Conservation (phyloP, 805 yeast genomes). For the Henningerozyma blattae region DNA sequence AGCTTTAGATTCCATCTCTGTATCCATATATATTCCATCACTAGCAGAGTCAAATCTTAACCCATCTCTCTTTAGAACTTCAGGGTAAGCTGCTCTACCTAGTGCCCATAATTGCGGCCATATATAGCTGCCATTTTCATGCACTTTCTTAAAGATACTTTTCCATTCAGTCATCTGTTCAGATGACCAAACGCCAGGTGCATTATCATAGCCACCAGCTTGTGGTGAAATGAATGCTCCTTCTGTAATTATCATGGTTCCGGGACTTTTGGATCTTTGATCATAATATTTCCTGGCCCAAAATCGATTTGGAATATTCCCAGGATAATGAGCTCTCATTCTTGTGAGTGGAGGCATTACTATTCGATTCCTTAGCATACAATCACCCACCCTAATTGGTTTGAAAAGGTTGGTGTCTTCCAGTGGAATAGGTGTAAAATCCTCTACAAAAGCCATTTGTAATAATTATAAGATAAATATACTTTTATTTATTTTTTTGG, state of each 20-base stretch:
- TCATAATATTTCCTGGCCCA: constrained; percentile 38
- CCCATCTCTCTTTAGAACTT: constrained; percentile 24
- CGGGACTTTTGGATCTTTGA: constrained; percentile 39
- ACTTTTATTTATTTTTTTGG: too few relatives aligned
- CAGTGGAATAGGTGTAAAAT: constrained; percentile 17
- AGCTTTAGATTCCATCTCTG: constrained; percentile 25
- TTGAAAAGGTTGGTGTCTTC: constrained; percentile 1
- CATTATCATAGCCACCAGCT: constrained; percentile 28
- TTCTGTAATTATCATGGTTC: constrained; percentile 49
- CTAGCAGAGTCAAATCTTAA: constrained; percentile 29
- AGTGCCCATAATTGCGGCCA: constrained; percentile 42
- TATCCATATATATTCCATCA: constrained; percentile 23
- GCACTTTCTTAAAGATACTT: constrained; percentile 35
- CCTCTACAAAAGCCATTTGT: constrained; percentile 13
- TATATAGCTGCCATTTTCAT: constrained; percentile 32
- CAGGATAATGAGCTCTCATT: constrained; percentile 25
- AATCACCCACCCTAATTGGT: constrained; percentile 29
- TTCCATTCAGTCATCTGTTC: constrained; percentile 38
- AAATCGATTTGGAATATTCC: constrained; percentile 29
- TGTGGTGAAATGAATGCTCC: constrained; percentile 35
- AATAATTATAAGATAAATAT: too few relatives aligned
- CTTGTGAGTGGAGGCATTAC: constrained; percentile 34
- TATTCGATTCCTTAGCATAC: constrained; percentile 25
- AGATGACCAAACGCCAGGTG: constrained; percentile 38
- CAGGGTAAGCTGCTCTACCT: constrained; percentile 31